These are phyloP conservation scores for Rhodomyrtus psidioides DNA, from an alignment of 441 rosid genomes.

Conservation along the genomic window DNA sequence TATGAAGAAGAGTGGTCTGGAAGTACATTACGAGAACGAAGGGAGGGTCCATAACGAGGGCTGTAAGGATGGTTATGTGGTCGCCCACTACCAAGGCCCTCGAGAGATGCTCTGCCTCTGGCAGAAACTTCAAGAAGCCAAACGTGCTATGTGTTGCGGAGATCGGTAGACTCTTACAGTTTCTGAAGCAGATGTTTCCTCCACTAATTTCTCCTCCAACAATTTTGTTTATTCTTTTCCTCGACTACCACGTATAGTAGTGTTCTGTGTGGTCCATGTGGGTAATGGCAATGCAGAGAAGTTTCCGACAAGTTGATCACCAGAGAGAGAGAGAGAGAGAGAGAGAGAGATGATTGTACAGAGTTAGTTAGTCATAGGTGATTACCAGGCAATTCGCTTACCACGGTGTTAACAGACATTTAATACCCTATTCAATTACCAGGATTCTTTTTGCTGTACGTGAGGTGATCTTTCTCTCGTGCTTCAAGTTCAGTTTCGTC, in stretches of 20 bases:
- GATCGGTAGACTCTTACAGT: slow-evolving; percentile 15
- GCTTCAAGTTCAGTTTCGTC: not conserved
- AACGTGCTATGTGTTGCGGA: slow-evolving; percentile 68
- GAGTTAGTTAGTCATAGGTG: not conserved
- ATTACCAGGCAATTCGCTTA: not conserved
- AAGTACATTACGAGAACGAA: slow-evolving; percentile 61
- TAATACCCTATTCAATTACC: not conserved
- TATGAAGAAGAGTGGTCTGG: slow-evolving; percentile 56
- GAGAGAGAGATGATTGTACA: not conserved
- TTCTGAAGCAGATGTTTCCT: not conserved
- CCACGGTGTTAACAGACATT: not conserved
- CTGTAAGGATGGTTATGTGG: slow-evolving; percentile 76
- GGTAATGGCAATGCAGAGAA: not conserved
- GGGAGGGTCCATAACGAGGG: slow-evolving; percentile 62
- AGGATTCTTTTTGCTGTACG: not conserved
- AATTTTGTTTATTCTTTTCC: not conserved
- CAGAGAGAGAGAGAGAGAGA: not conserved
- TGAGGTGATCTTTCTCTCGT: not conserved
- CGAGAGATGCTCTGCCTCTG: slow-evolving; percentile 88
- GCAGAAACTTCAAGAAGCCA: slow-evolving; percentile 78
- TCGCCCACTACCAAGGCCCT: slow-evolving; percentile 94
- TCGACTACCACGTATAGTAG: not conserved
- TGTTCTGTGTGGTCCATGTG: not conserved
- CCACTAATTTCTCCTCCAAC: not conserved
- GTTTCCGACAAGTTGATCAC: not conserved